These are phyloP conservation scores for Lasiosphaeris hirsuta DNA, from an alignment of 495 filamentous ascomycete species.

Conservation along the genomic window DNA sequence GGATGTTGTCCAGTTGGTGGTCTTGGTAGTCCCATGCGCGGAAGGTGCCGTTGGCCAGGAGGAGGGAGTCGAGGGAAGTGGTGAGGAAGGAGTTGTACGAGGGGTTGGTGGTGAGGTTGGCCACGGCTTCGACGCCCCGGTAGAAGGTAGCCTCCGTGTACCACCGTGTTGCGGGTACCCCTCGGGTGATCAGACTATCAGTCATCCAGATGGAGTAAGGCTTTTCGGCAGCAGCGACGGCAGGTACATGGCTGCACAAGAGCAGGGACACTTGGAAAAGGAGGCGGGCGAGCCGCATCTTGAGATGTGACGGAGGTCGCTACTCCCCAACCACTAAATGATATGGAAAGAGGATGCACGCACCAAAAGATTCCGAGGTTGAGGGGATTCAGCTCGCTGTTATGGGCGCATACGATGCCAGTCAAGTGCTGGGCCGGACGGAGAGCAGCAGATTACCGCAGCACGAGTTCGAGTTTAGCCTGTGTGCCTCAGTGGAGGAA, in stretches of 20 bases:
- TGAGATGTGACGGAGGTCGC: too few species aligned
- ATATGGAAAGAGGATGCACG: too few species aligned
- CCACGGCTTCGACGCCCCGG: slow-evolving; percentile 36
- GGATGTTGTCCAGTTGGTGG: slow-evolving; percentile 50
- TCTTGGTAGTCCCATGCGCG: slow-evolving; percentile 36
- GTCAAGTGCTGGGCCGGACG: too few species aligned
- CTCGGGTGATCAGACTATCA: slow-evolving; percentile 46
- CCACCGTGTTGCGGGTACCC: slow-evolving; percentile 32
- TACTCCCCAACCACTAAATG: too few species aligned
- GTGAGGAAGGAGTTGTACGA: slow-evolving; percentile 21
- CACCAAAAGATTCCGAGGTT: too few species aligned
- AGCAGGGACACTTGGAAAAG: too few species aligned
- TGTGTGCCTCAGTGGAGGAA: too few species aligned
- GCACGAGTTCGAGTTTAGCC: too few species aligned
- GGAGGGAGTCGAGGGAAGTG: slow-evolving; percentile 36
- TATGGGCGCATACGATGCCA: too few species aligned
- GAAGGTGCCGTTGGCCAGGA: slow-evolving; percentile 38
- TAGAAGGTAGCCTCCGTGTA: slow-evolving; percentile 42
- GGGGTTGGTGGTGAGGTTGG: slow-evolving; percentile 10
- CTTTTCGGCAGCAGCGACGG: background rate
- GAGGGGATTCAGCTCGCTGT: too few species aligned
- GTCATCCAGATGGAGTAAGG: slow-evolving; percentile 44
- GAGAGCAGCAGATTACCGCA: too few species aligned
- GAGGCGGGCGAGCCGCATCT: too few species aligned
- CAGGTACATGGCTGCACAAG: background rate